Base-by-base conservation (phyloP, 2,329 filamentous ascomycete species). In the Arthrobotrys conoides region DNA sequence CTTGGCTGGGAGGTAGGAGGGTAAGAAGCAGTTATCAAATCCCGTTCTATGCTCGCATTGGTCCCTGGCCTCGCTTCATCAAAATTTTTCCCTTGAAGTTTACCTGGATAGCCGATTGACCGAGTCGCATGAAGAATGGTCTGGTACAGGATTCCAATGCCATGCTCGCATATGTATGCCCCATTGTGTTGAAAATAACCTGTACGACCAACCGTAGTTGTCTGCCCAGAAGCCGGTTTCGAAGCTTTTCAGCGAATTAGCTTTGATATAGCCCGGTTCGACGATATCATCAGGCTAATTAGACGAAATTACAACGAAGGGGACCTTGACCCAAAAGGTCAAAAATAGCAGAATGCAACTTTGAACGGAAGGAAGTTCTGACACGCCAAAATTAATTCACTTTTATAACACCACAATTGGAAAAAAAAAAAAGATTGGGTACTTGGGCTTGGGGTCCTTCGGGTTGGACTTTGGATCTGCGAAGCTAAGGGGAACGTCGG, bases 261-360 rank as follows among this genome's bases (percentile, higher is more conserved):
- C 66, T 59, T 67, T 46, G 41, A 51, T 66, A 44, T 63, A 41
- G 48, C 61, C 33, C 38, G 20, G 61, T 68, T 44, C 27, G 48
- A 61, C 72, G 51, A 71, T 46, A 68, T 72, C 75, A 71, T 72
- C 66, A 72, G 75, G 68, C 75, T 78, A 78, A 78, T 78, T 78
- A 72, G 67, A 66, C 67, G 63, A 77, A 71, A 67, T 71, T 71
- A 36, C 22, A 49, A 16, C 20, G 67, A 51, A 77, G 63, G 73
- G 57, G 36, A 68, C 61, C 51, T 61, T 44, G 44, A 57, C 33
- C 18, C 10, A 61, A 64, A 65, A 64, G 16, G 46, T 51, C 49
- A 77, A 77, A 77, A 77, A 77, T 77, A 77, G 73, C 67, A 77
- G 36, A 53, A 77, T 71, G 67, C 67, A 61, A 71, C 61, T 61